Evolutionary conservation across 768 basidiomycete species (phyloP).

Genomic region (Tylopilus rubrobrunneus): DNA sequence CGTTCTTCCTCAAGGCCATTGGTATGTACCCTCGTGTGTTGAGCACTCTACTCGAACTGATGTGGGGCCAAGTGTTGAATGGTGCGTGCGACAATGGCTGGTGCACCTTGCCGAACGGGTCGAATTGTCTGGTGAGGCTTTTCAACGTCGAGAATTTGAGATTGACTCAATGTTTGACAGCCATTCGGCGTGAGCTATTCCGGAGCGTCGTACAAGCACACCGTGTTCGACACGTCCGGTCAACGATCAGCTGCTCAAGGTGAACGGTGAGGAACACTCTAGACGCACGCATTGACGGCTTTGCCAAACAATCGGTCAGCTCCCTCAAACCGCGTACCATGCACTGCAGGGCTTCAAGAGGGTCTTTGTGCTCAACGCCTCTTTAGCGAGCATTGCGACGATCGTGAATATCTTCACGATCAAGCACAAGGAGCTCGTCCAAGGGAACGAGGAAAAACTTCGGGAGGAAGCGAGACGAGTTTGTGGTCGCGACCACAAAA

Average conservation of each 20-base stretch:
- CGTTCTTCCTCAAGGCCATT: conserved; percentile 96
- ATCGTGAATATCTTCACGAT: conserved; percentile 56
- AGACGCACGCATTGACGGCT: not conserved
- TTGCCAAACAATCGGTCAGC: conserved; percentile 69
- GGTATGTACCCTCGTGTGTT: conserved; percentile 44
- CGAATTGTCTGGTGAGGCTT: conserved; percentile 68
- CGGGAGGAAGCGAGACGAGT: conserved; percentile 33
- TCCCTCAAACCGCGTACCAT: conserved; percentile 91
- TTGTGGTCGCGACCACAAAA: too few species aligned
- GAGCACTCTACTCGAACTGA: conserved; percentile 1
- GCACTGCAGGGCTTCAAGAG: conserved; percentile 64
- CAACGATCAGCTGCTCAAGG: conserved; percentile 87
- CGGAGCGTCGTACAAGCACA: conserved; percentile 96
- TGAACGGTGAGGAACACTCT: conserved; percentile 24
- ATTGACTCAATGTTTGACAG: conserved; percentile 37
- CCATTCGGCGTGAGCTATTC: conserved; percentile 93
- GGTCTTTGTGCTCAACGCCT: conserved; percentile 60
- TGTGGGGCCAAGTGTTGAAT: conserved; percentile 63
- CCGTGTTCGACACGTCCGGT: conserved; percentile 88
- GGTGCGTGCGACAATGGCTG: conserved; percentile 85
- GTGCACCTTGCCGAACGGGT: conserved; percentile 62
- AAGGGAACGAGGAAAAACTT: conserved; percentile 51
- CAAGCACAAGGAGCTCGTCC: conserved; percentile 54
- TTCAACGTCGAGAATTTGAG: not conserved
- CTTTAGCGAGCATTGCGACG: conserved; percentile 51